These are phyloP conservation scores for Aspergillus carbonarius DNA, from an alignment of 2,329 filamentous ascomycete genomes.

Conservation along the genomic window DNA sequence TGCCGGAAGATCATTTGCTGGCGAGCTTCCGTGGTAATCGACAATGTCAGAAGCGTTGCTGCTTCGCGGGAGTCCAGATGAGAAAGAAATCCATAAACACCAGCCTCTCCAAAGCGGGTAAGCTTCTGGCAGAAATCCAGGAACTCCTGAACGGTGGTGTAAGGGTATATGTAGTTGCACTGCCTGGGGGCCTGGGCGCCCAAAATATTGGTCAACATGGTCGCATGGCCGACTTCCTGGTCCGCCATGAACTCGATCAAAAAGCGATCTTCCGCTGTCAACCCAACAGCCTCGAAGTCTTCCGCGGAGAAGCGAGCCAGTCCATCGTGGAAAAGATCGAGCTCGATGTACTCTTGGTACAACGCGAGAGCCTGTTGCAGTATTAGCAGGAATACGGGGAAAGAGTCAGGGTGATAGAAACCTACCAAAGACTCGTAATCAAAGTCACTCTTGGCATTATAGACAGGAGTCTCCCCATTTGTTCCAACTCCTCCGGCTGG, in stretches of 20 bases:
- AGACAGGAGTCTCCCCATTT: slow-evolving; percentile 73
- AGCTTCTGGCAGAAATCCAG: slow-evolving; percentile 83
- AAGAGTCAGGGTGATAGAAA: neutral
- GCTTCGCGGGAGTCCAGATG: slow-evolving; percentile 76
- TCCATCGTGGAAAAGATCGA: slow-evolving; percentile 78
- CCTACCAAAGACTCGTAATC: slow-evolving; percentile 71
- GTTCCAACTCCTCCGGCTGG: slow-evolving; percentile 74
- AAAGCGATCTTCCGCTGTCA: slow-evolving; percentile 67
- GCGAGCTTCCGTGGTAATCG: slow-evolving; percentile 74
- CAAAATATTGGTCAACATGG: slow-evolving; percentile 74
- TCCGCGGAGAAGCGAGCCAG: slow-evolving; percentile 66
- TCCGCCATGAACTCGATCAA: slow-evolving; percentile 75
- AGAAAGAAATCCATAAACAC: slow-evolving; percentile 76
- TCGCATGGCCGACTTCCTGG: slow-evolving; percentile 76
- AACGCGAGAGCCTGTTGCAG: slow-evolving; percentile 58
- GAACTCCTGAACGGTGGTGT: slow-evolving; percentile 70
- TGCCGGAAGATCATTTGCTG: slow-evolving; percentile 86
- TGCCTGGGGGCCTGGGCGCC: slow-evolving; percentile 68
- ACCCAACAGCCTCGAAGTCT: slow-evolving; percentile 68
- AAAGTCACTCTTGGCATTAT: slow-evolving; percentile 76
- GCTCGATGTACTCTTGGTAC: slow-evolving; percentile 82
- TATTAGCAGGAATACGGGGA: slow-evolving; percentile 3
- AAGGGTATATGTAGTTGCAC: slow-evolving; percentile 82
- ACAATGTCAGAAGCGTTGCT: slow-evolving; percentile 70
- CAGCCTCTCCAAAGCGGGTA: slow-evolving; percentile 77